phyloP scores from a whole-genome alignment of 139 green algal species.

The Coelastrella sp. region DNA sequence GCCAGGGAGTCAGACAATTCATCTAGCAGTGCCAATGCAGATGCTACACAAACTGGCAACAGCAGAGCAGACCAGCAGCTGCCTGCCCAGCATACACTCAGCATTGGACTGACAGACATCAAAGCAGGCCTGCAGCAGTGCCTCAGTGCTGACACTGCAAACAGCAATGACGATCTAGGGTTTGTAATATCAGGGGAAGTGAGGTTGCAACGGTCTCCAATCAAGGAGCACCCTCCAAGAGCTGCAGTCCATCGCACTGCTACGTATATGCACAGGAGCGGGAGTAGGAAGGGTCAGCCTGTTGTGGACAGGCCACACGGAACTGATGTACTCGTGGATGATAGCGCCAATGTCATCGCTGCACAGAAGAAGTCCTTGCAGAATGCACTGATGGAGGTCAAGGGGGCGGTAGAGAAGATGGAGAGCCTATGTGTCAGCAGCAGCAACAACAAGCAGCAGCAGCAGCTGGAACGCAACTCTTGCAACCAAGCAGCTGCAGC shows the following conservation, averaged over 20 bases:
- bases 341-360: not conserved
- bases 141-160: not conserved
- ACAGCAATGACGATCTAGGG: not conserved
- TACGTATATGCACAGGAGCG: too few relatives aligned
- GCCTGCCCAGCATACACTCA: not conserved
- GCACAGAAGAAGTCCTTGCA: not conserved
- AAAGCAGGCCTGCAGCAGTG: slow-evolving; percentile 11
- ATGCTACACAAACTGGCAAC: too few relatives aligned
- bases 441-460: slow-evolving; percentile 7
- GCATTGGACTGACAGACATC: not conserved
- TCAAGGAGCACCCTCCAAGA: not conserved
- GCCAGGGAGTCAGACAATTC: not conserved
- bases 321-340: too few relatives aligned
- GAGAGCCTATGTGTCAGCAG: not conserved
- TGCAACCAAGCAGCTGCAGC: not conserved
- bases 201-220: slow-evolving; percentile 10
- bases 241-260: too few relatives aligned
- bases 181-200: slow-evolving; percentile 21
- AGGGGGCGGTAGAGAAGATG: not conserved
- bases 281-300: too few relatives aligned
- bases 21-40: too few relatives aligned
- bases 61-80: not conserved
- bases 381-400: slow-evolving; percentile 1
- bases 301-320: too few relatives aligned
- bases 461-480: not conserved